Base-by-base conservation (phyloP, 176 grass and related monocot species). In the Coix lacrymajobi region DNA sequence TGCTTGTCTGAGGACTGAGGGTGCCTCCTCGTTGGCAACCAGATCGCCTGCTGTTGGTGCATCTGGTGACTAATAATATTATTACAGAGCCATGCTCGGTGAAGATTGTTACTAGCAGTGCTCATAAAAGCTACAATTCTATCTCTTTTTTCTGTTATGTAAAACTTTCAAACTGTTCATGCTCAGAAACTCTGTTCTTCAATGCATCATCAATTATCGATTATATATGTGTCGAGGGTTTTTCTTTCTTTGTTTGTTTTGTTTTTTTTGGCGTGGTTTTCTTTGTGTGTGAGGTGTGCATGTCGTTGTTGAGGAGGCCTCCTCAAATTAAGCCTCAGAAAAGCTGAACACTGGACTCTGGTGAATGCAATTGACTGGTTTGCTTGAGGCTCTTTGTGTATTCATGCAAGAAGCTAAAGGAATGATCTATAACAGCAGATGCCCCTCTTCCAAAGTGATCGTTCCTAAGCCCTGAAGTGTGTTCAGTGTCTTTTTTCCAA, bases 1-100 rank as follows among this genome's bases (percentile, higher is more conserved):
- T 94, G 46, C 57, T 97, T 12, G 73, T 89, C 68, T 91, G 69
- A 93, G 64, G 16, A 11, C 67, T 90, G 72, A 93, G 62, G 14
- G 20, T 6, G 4, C 64, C 28, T 31, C n/a, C 56, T 26, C 62
- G 9, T 36, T 1, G 2, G 75, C 70, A 45, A 52, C 66, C 48
- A 6, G 84, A 86, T 90, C 37, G 16, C 83, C 48, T 68, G 84
- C 79, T 83, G 79, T 86, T 86, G 84, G 88, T 62, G 73, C 88
- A 68, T 79, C 74, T 31, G 79, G 67, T 79, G 79, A 62, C 68
- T 48, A 66, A 39, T 73, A 78, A 78, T 77, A 45, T 73, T 66
- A 30, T 66, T 72, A 78, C 88, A 86, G 43, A 67, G 36, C 79
- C 65, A 82, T 81, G 83, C 10, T 60, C 3, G 11, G 56, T 60